These are phyloP conservation scores for Trametes polyzona DNA, from an alignment of 1,284 basidiomycete species.

Conservation along the genomic window DNA sequence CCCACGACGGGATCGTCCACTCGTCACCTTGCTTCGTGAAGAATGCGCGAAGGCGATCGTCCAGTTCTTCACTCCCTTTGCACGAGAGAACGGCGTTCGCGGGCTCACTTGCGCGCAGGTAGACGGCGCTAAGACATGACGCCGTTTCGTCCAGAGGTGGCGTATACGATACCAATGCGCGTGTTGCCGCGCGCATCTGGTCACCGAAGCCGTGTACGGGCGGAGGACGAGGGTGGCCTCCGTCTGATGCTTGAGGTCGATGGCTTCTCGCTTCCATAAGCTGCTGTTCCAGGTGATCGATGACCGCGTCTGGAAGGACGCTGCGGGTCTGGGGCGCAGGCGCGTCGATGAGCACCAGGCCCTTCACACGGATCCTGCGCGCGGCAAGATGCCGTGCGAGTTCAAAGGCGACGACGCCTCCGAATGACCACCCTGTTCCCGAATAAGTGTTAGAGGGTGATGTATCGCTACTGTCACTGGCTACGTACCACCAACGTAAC, in stretches of 20 bases:
- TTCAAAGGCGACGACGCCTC: conserved; percentile 72
- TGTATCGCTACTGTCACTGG: not conserved
- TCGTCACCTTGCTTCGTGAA: conserved; percentile 38
- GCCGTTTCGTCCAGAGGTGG: conserved; percentile 9
- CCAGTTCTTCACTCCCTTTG: conserved; percentile 1
- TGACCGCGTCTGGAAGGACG: conserved; percentile 47
- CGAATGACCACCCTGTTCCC: conserved; percentile 81
- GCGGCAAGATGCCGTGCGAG: conserved; percentile 54
- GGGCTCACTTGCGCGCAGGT: conserved; percentile 25
- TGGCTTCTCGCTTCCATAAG: too few relatives aligned
- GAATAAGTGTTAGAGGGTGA: not conserved
- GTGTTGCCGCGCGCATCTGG: conserved; percentile 30
- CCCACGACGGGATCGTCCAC: conserved; percentile 62
- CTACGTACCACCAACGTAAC: conserved; percentile 61
- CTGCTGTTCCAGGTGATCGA: not conserved
- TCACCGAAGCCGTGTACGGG: not conserved
- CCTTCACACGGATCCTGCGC: conserved; percentile 49
- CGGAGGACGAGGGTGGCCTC: too few relatives aligned
- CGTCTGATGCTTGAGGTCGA: too few relatives aligned
- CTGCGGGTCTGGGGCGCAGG: conserved; percentile 56
- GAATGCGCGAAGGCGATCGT: conserved; percentile 44
- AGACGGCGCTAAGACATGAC: conserved; percentile 14
- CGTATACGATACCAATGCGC: conserved; percentile 27
- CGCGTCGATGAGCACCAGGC: conserved; percentile 68
- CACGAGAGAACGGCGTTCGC: not conserved